Percentiles rank a stretch among this genome's conserved stretches.
phyloP scores from a whole-genome alignment of 129 eudicot genomes.

The Artemisia argyi region DNA sequence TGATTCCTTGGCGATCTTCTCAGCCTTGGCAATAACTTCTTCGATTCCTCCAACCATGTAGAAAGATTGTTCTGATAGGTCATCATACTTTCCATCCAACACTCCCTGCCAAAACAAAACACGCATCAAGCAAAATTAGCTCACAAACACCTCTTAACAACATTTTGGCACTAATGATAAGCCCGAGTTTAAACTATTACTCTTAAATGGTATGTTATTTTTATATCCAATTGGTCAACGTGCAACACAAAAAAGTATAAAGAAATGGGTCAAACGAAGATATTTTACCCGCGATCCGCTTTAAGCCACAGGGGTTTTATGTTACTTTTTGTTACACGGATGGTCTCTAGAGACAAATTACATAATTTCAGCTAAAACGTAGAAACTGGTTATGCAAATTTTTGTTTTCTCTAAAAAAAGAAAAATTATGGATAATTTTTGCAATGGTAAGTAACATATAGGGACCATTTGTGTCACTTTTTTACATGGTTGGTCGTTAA shows the following conservation, averaged over 20 bases:
- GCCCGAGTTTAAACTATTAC: neutral
- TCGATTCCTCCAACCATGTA: slow-evolving; percentile 99
- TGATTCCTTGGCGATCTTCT: slow-evolving; percentile 91
- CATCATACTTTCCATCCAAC: slow-evolving; percentile 94
- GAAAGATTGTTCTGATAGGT: slow-evolving; percentile 85
- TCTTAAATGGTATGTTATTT: neutral
- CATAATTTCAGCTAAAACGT: too few relatives aligned
- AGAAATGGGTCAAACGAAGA: too few relatives aligned
- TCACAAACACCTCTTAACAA: neutral
- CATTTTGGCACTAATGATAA: neutral
- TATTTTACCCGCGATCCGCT: too few relatives aligned
- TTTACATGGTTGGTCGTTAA: too few relatives aligned
- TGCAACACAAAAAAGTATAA: neutral
- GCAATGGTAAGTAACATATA: too few relatives aligned
- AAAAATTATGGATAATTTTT: too few relatives aligned
- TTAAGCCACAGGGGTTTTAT: too few relatives aligned
- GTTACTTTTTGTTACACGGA: too few relatives aligned
- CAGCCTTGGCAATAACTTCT: slow-evolving; percentile 94
- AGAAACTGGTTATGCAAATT: too few relatives aligned
- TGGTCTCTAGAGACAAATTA: too few relatives aligned
- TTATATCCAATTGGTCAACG: neutral
- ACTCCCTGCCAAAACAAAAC: slow-evolving; percentile 58
- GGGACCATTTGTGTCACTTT: too few relatives aligned
- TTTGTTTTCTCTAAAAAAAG: too few relatives aligned
- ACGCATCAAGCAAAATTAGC: neutral